phyloP scores from a whole-genome alignment of 495 filamentous ascomycete genomes.

The Neurospora sp. region DNA sequence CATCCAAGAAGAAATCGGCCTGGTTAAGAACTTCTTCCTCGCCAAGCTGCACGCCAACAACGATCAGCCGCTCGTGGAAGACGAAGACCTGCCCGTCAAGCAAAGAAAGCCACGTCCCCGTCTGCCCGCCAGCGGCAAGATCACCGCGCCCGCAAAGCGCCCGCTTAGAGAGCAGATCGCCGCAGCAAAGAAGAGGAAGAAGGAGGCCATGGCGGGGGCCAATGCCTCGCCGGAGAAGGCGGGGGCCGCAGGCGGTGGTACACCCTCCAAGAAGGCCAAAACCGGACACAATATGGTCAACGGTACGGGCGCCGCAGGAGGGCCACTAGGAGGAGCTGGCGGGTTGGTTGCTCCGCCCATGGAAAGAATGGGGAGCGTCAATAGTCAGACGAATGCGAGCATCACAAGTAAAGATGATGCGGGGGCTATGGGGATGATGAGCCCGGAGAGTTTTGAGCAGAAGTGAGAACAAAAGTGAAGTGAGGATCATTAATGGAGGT shows the following conservation, averaged over 20 bases:
- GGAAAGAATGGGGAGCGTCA: slow-evolving; percentile 40
- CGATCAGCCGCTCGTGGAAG: slow-evolving; percentile 78
- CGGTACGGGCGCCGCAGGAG: slow-evolving; percentile 2
- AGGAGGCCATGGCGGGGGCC: slow-evolving; percentile 33
- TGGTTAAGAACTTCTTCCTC: slow-evolving; percentile 83
- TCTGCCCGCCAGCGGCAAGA: slow-evolving; percentile 91
- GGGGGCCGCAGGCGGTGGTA: slow-evolving; percentile 2
- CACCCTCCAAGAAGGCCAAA: slow-evolving; percentile 30
- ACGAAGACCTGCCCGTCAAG: slow-evolving; percentile 88
- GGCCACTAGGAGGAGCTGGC: background rate
- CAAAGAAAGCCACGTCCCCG: slow-evolving; percentile 87
- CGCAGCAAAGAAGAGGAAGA: slow-evolving; percentile 68
- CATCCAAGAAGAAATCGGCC: slow-evolving; percentile 66
- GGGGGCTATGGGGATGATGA: slow-evolving; percentile 47
- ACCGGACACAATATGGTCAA: background rate
- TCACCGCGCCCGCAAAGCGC: slow-evolving; percentile 73
- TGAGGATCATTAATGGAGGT: background rate
- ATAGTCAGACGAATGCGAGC: slow-evolving; percentile 40
- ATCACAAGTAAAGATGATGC: slow-evolving; percentile 46
- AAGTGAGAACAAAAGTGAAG: slow-evolving; percentile 5
- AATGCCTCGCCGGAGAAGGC: slow-evolving; percentile 32
- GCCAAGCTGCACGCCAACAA: slow-evolving; percentile 72
- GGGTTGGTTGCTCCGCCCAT: slow-evolving; percentile 20
- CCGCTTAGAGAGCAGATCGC: slow-evolving; percentile 65
- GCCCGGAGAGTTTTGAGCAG: slow-evolving; percentile 52